A percentile compares a stretch with the other conserved stretches of the same genome.
phyloP scores from a whole-genome alignment of 2,329 filamentous ascomycete genomes.

The Grosmannia serpens region DNA sequence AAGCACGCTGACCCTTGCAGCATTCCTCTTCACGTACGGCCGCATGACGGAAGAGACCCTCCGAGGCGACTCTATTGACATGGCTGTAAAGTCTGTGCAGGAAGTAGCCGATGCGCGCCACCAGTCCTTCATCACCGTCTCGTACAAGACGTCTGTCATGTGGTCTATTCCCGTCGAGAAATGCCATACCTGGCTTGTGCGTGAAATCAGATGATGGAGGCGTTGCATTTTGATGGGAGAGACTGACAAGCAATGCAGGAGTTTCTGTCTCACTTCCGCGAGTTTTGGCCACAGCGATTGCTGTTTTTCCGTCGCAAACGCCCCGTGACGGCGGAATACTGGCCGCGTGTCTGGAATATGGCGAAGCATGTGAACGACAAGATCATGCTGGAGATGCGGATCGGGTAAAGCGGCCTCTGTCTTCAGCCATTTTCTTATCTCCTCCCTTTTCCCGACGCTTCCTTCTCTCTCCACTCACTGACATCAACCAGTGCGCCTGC shows the following conservation, averaged over 20 bases:
- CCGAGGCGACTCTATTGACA: conserved; percentile 20
- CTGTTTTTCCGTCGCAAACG: conserved; percentile 20
- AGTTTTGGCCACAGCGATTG: conserved; percentile 28
- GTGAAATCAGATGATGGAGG: conserved; percentile 12
- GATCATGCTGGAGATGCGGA: conserved; percentile 12
- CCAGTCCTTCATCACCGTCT: conserved; percentile 22
- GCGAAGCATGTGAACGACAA: conserved; percentile 12
- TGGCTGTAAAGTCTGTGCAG: conserved; percentile 19
- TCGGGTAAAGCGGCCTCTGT: conserved; percentile 4
- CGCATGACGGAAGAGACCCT: conserved; percentile 23
- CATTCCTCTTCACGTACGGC: conserved; percentile 30
- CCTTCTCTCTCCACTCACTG: neutral
- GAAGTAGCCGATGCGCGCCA: conserved; percentile 5
- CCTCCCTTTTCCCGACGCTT: neutral
- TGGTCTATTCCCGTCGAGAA: conserved; percentile 28
- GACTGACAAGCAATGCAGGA: conserved; percentile 11
- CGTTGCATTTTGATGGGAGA: neutral
- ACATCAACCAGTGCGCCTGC: neutral
- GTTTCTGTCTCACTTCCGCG: conserved; percentile 29
- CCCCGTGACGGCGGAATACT: conserved; percentile 12
- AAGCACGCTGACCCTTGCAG: neutral
- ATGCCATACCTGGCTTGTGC: conserved; percentile 34
- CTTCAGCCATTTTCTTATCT: neutral
- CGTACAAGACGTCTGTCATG: conserved; percentile 21
- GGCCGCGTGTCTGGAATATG: conserved; percentile 14